Conservation (phyloP, 768 basidiomycete genomes). For the Rhizopogon vulgaris region DNA sequence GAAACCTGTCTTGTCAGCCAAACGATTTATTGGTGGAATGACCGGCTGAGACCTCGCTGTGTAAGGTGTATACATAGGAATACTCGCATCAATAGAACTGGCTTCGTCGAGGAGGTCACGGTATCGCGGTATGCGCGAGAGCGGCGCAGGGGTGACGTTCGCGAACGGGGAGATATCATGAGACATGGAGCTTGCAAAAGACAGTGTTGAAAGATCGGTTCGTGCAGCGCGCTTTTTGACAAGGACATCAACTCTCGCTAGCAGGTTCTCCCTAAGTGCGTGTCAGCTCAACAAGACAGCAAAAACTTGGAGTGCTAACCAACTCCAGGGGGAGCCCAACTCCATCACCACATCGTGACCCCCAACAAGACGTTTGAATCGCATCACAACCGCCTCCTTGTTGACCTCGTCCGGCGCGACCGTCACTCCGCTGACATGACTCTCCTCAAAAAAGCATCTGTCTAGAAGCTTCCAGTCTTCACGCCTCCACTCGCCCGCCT, state of each 20-base stretch:
- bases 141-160: slow-evolving; percentile 1
- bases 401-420: slow-evolving; percentile 39
- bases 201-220: not conserved
- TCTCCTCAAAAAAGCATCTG: slow-evolving; percentile 69
- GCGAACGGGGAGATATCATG: not conserved
- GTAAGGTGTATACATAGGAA: slow-evolving; percentile 12
- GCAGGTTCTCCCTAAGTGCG: slow-evolving; percentile 12
- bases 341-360: slow-evolving; percentile 31
- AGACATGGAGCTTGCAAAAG: not conserved
- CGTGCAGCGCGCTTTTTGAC: slow-evolving; percentile 20
- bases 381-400: slow-evolving; percentile 50
- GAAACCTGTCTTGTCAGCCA: slow-evolving; percentile 51
- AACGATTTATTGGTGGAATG: slow-evolving; percentile 11
- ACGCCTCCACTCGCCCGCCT: slow-evolving; percentile 50
- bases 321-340: slow-evolving; percentile 51
- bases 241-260: slow-evolving; percentile 26
- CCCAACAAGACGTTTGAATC: slow-evolving; percentile 49
- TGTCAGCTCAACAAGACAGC: not conserved
- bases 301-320: slow-evolving; percentile 34
- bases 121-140: slow-evolving; percentile 47
- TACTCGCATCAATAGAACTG: slow-evolving; percentile 16
- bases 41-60: slow-evolving; percentile 13
- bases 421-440: slow-evolving; percentile 41
- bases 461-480: slow-evolving; percentile 80
- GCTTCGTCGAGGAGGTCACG: slow-evolving; percentile 37